phyloP scores from a whole-genome alignment of 2,329 filamentous ascomycete species.

The Lachnellula cervina region DNA sequence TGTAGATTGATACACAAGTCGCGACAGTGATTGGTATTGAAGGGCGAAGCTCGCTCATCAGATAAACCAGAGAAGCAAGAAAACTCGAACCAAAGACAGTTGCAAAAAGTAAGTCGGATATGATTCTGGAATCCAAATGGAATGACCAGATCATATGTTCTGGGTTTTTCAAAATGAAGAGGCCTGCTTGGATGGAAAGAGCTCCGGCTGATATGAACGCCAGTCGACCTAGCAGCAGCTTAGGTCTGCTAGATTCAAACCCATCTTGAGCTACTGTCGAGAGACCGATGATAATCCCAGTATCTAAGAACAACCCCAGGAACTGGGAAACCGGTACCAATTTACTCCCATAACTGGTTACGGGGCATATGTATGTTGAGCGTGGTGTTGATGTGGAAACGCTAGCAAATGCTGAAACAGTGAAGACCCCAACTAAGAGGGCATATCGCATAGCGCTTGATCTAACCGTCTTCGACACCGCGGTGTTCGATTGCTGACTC shows the following conservation, averaged over 20 bases:
- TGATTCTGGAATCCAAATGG: neutral
- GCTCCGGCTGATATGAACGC: constrained; percentile 3
- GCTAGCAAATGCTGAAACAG: neutral
- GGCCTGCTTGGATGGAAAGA: neutral
- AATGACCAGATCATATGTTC: constrained; percentile 7
- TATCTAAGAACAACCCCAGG: constrained; percentile 7
- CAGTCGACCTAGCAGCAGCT: constrained; percentile 3
- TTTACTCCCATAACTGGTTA: neutral
- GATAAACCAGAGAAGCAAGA: constrained; percentile 4
- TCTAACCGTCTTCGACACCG: neutral
- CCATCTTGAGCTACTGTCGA: constrained; percentile 7
- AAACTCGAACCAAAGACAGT: constrained; percentile 7
- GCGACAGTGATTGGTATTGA: constrained; percentile 1
- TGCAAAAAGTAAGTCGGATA: constrained; percentile 1
- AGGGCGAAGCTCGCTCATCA: constrained; percentile 9
- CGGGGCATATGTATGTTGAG: constrained; percentile 13
- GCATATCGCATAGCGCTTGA: constrained; percentile 1
- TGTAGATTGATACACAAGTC: constrained; percentile 4
- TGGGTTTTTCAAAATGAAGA: constrained; percentile 3
- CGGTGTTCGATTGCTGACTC: neutral
- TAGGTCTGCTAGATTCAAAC: neutral
- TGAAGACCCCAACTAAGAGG: neutral
- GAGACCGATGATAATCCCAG: constrained; percentile 4
- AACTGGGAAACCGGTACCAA: constrained; percentile 4
- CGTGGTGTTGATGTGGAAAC: constrained; percentile 1